Conservation (phyloP, 164 flowering plant genomes). For the Magnolia kwangsiensis region DNA sequence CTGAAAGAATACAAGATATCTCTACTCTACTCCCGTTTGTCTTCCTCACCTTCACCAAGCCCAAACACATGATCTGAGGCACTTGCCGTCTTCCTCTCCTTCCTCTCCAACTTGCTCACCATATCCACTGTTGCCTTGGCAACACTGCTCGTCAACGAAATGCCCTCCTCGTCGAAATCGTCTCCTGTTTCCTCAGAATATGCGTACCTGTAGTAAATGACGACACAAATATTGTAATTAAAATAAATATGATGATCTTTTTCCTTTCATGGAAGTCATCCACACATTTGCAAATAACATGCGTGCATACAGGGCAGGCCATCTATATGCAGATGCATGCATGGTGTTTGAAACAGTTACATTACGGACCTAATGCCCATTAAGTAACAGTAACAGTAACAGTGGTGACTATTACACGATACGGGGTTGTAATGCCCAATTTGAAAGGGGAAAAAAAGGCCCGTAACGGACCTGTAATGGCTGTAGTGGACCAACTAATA, state of each 20-base stretch:
- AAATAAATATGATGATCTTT: background rate
- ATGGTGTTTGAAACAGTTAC: too few relatives aligned
- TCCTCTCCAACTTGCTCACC: constrained; percentile 37
- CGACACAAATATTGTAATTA: background rate
- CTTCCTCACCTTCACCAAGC: constrained; percentile 47
- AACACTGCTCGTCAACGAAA: constrained; percentile 41
- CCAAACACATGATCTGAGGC: constrained; percentile 36
- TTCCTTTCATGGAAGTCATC: background rate
- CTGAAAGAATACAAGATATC: background rate
- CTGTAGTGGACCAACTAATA: too few relatives aligned
- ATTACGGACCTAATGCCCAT: too few relatives aligned
- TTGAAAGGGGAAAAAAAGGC: too few relatives aligned
- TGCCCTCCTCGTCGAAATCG: constrained; percentile 61
- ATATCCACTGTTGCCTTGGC: constrained; percentile 28
- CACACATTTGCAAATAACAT: background rate
- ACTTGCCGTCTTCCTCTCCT: constrained; percentile 32
- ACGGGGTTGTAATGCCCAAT: too few relatives aligned
- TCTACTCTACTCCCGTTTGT: constrained; percentile 34
- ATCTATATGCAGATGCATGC: background rate
- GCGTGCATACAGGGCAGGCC: background rate
- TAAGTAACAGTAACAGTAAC: too few relatives aligned
- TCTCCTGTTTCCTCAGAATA: constrained; percentile 68
- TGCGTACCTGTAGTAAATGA: constrained; percentile 34
- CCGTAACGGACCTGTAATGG: too few relatives aligned
- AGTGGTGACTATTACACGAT: too few relatives aligned